Base-by-base conservation (phyloP, 768 basidiomycete genomes). In the Xerocomellus amylosporus region DNA sequence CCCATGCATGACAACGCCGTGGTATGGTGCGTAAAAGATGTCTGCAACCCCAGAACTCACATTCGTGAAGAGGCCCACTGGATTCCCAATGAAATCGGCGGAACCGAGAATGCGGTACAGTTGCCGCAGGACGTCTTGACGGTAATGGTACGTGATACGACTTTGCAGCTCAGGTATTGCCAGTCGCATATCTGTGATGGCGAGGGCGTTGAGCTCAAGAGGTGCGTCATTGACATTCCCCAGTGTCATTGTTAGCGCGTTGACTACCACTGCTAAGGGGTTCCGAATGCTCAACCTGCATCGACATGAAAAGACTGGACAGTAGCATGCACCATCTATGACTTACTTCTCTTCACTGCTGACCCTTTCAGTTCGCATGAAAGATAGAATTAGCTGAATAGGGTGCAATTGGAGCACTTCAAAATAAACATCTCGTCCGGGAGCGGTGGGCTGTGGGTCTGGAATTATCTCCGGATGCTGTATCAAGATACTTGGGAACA, bases 1-100 rank as follows among this genome's bases (percentile, higher is more conserved):
- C 3, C 96, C 96, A 64, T 93, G 93, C 83, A 96, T 90, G 52
- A 99, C 89, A 30, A 95, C 90, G 33, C 95, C 95, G 53, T 94
- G 88, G 77, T 95, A 97, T 2, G 97, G 97, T 70, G 98, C 96
- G 61, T 98, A 97, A 78, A 99, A 98, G 61, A 98, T 95, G 70
- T 99, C 97, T 49, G 90, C 90, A 6, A 98, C 91, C 12, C 97
- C 97, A 28, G 94, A 97, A 66, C 93, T 96, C 66, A 99, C 94
- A 66, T 98, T 98, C 46, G 90, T 96, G 78, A 99, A 98, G 41
- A 99, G 79, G 10, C 97, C 97, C 42, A 98, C 94, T 5, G 96
- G 96, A 67, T 95, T 95, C 14, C 91, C 89, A 56, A 90, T 89
- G 74, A 98, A 96, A 73, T 98, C 96, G 0, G 95, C 97, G 6